Evolutionary conservation across 768 basidiomycete species (phyloP).

Genomic region (Vishniacozyma victoriae): DNA sequence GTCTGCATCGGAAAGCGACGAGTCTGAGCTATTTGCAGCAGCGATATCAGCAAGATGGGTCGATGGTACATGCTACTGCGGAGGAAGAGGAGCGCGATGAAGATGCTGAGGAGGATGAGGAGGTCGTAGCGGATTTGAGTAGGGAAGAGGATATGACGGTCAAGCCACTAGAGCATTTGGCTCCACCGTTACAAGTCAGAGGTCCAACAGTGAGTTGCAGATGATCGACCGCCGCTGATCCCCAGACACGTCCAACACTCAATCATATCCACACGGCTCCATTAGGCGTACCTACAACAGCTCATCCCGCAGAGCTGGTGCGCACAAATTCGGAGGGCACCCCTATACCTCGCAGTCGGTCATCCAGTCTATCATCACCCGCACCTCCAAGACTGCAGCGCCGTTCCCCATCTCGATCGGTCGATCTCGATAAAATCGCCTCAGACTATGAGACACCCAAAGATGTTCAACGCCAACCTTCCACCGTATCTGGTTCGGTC

Average conservation of each 20-base stretch:
- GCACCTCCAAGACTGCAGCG: constrained; percentile 29
- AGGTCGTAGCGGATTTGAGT: constrained; percentile 30
- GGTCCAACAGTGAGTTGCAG: no score
- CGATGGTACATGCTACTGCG: constrained; percentile 8
- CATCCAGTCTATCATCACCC: constrained; percentile 37
- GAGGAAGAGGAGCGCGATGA: constrained; percentile 18
- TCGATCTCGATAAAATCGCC: constrained; percentile 41
- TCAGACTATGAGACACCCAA: constrained; percentile 15
- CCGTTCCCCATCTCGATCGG: constrained; percentile 41
- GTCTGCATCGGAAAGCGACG: constrained; percentile 46
- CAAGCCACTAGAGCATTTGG: constrained; percentile 44
- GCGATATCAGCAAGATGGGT: constrained; percentile 22
- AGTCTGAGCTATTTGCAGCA: constrained; percentile 40
- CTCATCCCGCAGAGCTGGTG: constrained; percentile 1
- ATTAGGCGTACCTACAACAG: background rate
- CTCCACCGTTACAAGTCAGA: no score
- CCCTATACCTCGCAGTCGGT: constrained; percentile 18
- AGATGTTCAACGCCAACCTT: constrained; percentile 8
- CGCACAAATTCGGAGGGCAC: constrained; percentile 7
- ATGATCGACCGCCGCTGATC: constrained; percentile 1
- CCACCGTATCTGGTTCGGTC: constrained; percentile 3
- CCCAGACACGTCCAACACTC: constrained; percentile 8
- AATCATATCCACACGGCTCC: constrained; percentile 18
- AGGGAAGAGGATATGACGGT: constrained; percentile 64
- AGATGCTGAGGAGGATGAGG: constrained; percentile 24